phyloP scores from a whole-genome alignment of 2,329 filamentous ascomycete species.

The Aureobasidium sp. region DNA sequence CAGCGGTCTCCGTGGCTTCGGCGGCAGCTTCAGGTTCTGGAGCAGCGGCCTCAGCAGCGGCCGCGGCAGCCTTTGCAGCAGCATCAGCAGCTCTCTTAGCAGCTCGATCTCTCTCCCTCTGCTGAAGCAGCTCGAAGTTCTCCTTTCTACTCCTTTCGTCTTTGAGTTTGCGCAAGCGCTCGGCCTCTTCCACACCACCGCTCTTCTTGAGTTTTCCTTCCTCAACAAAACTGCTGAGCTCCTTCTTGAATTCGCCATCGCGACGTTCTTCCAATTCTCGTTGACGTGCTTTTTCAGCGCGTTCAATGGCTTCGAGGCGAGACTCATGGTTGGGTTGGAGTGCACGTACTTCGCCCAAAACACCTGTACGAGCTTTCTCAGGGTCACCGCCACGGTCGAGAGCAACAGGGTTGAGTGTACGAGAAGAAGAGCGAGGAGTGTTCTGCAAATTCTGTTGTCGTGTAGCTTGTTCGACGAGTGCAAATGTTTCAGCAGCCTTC shows the following conservation, averaged over 20 bases:
- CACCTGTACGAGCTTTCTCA: conserved; percentile 76
- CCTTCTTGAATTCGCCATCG: conserved; percentile 73
- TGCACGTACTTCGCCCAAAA: conserved; percentile 87
- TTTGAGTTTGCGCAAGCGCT: conserved; percentile 73
- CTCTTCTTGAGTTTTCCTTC: conserved; percentile 94
- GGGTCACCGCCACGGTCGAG: conserved; percentile 53
- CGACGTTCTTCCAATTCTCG: conserved; percentile 75
- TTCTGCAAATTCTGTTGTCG: conserved; percentile 87
- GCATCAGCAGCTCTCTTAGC: conserved; percentile 26
- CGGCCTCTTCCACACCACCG: conserved; percentile 88
- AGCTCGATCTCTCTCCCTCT: conserved; percentile 40
- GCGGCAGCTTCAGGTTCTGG: conserved; percentile 21
- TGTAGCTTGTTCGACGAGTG: conserved; percentile 93
- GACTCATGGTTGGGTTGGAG: conserved; percentile 91
- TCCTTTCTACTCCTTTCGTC: conserved; percentile 82
- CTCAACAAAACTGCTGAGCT: conserved; percentile 76
- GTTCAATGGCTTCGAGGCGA: conserved; percentile 87
- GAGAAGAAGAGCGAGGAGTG: conserved; percentile 16
- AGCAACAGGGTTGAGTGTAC: conserved; percentile 28
- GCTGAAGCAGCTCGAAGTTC: conserved; percentile 51
- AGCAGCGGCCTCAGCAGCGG: conserved; percentile 14
- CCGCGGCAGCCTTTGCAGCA: conserved; percentile 18
- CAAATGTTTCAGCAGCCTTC: conserved; percentile 88
- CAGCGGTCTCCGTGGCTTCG: conserved; percentile 17
- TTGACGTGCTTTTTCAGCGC: conserved; percentile 86